Conservation (phyloP, 495 filamentous ascomycete species). For the Podospora bellae-mahoneyi region DNA sequence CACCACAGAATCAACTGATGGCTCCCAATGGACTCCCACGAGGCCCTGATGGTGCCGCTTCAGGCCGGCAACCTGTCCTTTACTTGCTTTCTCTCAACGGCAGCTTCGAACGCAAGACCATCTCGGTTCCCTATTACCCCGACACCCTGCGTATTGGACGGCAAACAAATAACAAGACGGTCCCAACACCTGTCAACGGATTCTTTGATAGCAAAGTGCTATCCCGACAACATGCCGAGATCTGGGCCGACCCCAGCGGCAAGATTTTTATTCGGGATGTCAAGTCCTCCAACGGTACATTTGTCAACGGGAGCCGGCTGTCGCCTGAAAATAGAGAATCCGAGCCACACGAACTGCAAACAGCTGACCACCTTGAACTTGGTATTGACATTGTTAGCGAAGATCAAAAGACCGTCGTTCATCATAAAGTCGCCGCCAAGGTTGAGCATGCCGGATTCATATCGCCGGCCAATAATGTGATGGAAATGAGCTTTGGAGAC, state of each 20-base stretch:
- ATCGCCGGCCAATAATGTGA: conserved; percentile 61
- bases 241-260: conserved; percentile 86
- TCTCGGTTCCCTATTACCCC: conserved; percentile 82
- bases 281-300: conserved; percentile 97
- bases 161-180: conserved; percentile 93
- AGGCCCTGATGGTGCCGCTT: conserved; percentile 49
- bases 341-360: conserved; percentile 85
- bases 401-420: conserved; percentile 95
- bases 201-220: conserved; percentile 98
- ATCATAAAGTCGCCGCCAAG: conserved; percentile 95
- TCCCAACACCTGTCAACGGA: conserved; percentile 83
- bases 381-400: conserved; percentile 98
- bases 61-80: conserved; percentile 68
- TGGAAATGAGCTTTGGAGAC: conserved; percentile 88
- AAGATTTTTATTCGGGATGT: conserved; percentile 96
- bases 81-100: conserved; percentile 83
- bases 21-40: conserved; percentile 44
- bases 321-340: conserved; percentile 93
- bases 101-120: conserved; percentile 95
- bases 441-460: conserved; percentile 88
- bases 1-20: conserved; percentile 42
- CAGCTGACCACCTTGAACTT: conserved; percentile 83
- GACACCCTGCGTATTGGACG: conserved; percentile 89
- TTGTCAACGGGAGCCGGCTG: conserved; percentile 87
- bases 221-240: conserved; percentile 91